A percentile compares a stretch with the other conserved stretches of the same genome.
These are phyloP conservation scores for Sanghuangporus baumii DNA, from an alignment of 1,284 basidiomycete genomes.

Conservation along the genomic window DNA sequence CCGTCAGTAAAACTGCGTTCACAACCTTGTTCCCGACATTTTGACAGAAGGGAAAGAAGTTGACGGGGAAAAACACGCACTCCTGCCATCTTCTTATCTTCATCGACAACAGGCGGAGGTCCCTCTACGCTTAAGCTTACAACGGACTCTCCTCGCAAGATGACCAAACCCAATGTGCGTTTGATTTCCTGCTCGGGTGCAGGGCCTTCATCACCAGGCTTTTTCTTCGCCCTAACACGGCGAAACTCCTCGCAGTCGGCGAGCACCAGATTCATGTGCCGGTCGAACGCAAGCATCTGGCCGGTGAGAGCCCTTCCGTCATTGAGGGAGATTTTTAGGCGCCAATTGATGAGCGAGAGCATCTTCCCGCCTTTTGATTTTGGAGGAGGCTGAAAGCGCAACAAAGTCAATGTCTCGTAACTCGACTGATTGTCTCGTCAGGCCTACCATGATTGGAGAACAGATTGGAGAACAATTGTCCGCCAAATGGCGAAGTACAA, in stretches of 20 bases:
- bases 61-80: slow-evolving; percentile 26
- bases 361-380: slow-evolving; percentile 98
- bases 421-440: background rate
- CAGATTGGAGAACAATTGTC: slow-evolving; percentile 35
- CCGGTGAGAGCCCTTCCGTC: slow-evolving; percentile 94
- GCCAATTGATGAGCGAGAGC: slow-evolving; percentile 96
- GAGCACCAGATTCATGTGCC: slow-evolving; percentile 99
- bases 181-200: slow-evolving; percentile 93
- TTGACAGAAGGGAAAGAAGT: background rate
- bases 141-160: slow-evolving; percentile 93
- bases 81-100: slow-evolving; percentile 75
- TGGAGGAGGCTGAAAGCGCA: slow-evolving; percentile 63
- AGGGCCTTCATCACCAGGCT: slow-evolving; percentile 65
- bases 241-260: slow-evolving; percentile 97
- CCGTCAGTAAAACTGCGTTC: slow-evolving; percentile 1
- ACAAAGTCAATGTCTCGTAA: background rate
- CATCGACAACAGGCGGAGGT: slow-evolving; percentile 88
- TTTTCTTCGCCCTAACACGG: slow-evolving; percentile 83
- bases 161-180: slow-evolving; percentile 91
- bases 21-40: background rate
- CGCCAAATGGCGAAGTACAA: slow-evolving; percentile 1
- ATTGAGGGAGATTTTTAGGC: slow-evolving; percentile 96
- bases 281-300: slow-evolving; percentile 99
- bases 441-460: slow-evolving; percentile 58
- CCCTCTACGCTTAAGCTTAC: slow-evolving; percentile 95